Evolutionary conservation across 2,329 filamentous ascomycete genomes (phyloP), one percentile per base, ranked within the genome.

Genomic region (Cordyceps militaris): DNA sequence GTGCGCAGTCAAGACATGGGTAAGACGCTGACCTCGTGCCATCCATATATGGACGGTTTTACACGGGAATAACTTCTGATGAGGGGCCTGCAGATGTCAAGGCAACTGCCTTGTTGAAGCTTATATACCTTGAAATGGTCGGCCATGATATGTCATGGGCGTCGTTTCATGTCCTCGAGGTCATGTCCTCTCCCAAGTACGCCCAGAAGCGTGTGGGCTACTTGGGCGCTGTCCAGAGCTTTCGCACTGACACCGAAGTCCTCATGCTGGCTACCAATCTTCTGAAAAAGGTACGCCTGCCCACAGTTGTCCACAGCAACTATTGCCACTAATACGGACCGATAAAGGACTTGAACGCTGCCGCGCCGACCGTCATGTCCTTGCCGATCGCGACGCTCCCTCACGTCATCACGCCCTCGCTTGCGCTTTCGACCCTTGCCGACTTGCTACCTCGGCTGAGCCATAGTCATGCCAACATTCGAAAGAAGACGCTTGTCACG

Each of bases 121-220:
- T 99, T 66, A 87, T 97, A 55, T 99, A 99, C 71, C 84, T 99
- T 63, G 94, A 99, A 72, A 99, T 99, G 94, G 92, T 97, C 65
- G 94, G 94, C 14, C 89, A 97, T 71, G 94, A 97, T 74, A 99
- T 99, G 94, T 97, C 93, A 3, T 99, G 94, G 94, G 94, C 94
- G 4, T 92, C 92, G 13, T 99, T 99, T 75, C 90, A 99, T 71
- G 93, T 97, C 54, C 86, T 99, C 49, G 94, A 99, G 76, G 94
- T 99, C 74, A 99, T 99, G 94, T 96, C 92, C 38, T 96, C 91
- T 40, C 80, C 88, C 49, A 97, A 97, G 71, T 96, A 96, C 71
- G 82, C 91, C 64, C 93, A 97, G 73, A 99, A 99, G 75, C 83
- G 93, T 63, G 91, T 97, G 46, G 94, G 93, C 59, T 99, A 99